Percentiles rank a stretch among this genome's conserved stretches.
phyloP scores from a whole-genome alignment of 768 basidiomycete genomes.

The Tephrocybe sp. region DNA sequence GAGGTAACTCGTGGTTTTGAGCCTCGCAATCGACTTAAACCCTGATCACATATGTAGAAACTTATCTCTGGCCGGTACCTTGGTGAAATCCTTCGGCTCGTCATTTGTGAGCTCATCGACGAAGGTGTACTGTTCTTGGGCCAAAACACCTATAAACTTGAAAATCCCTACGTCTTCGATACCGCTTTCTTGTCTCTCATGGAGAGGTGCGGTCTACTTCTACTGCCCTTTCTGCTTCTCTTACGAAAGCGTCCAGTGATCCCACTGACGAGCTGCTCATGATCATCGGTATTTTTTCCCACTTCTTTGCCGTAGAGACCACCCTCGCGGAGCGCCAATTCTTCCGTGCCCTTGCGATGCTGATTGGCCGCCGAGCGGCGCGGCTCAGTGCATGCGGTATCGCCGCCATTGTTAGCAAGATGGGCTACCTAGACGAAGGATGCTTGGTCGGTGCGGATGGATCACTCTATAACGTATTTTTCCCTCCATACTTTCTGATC shows the following conservation, averaged over 20 bases:
- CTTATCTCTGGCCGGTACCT: conserved; percentile 94
- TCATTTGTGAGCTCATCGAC: conserved; percentile 93
- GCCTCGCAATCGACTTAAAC: too few species aligned
- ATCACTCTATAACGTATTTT: conserved; percentile 85
- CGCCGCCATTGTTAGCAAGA: conserved; percentile 93
- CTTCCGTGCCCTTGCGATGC: conserved; percentile 89
- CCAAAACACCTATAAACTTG: conserved; percentile 98
- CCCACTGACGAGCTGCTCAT: conserved; percentile 95
- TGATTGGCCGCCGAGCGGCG: conserved; percentile 88
- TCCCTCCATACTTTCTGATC: background rate
- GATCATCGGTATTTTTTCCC: conserved; percentile 94
- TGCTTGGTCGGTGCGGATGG: conserved; percentile 92
- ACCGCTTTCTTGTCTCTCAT: conserved; percentile 96
- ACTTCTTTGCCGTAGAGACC: conserved; percentile 96
- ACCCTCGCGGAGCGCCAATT: conserved; percentile 96
- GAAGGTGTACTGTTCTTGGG: conserved; percentile 97
- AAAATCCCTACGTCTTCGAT: conserved; percentile 89
- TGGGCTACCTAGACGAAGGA: conserved; percentile 88
- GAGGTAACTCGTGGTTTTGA: too few species aligned
- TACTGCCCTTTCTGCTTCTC: background rate
- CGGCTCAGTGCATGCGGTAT: conserved; percentile 93
- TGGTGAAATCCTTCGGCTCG: conserved; percentile 93
- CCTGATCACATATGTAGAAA: conserved; percentile 56
- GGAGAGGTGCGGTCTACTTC: conserved; percentile 63
- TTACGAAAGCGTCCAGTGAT: conserved; percentile 50